A percentile compares a stretch with the other conserved stretches of the same genome.
These are phyloP conservation scores for Puccinia novopanici DNA, from an alignment of 1,284 basidiomycete genomes.

Conservation along the genomic window DNA sequence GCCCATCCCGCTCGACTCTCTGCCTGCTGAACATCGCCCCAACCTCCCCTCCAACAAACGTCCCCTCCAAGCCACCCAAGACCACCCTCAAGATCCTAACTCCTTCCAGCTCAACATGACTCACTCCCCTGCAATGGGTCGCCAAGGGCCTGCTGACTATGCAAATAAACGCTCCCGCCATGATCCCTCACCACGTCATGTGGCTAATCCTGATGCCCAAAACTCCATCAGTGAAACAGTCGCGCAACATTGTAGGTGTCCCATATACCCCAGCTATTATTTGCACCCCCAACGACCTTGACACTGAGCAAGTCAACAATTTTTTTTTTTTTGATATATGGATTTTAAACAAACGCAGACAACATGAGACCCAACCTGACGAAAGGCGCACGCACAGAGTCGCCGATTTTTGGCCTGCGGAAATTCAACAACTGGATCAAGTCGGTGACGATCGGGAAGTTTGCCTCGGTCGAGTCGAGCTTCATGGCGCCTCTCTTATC, in stretches of 20 bases:
- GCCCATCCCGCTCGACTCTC: not conserved
- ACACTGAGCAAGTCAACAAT: too few species aligned
- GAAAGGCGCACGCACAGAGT: slow-evolving; percentile 77
- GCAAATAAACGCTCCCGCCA: not conserved
- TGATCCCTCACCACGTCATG: not conserved
- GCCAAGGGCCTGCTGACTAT: not conserved
- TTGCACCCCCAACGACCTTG: not conserved
- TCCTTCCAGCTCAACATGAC: not conserved
- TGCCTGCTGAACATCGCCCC: not conserved
- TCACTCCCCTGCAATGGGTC: not conserved
- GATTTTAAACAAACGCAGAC: slow-evolving; percentile 66
- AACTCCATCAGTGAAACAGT: slow-evolving; percentile 30
- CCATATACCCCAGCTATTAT: too few species aligned
- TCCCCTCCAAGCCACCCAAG: not conserved
- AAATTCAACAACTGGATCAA: slow-evolving; percentile 99
- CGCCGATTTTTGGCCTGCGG: slow-evolving; percentile 92
- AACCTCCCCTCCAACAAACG: not conserved
- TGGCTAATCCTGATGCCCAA: not conserved
- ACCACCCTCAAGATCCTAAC: not conserved
- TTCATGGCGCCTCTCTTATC: slow-evolving; percentile 46
- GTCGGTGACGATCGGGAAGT: slow-evolving; percentile 85
- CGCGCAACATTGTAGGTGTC: slow-evolving; percentile 42
- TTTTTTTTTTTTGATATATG: not conserved
- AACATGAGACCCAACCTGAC: slow-evolving; percentile 90
- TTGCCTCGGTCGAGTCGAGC: slow-evolving; percentile 61